phyloP scores from a whole-genome alignment of 768 basidiomycete species.

The Hydnomerulius pinastri region DNA sequence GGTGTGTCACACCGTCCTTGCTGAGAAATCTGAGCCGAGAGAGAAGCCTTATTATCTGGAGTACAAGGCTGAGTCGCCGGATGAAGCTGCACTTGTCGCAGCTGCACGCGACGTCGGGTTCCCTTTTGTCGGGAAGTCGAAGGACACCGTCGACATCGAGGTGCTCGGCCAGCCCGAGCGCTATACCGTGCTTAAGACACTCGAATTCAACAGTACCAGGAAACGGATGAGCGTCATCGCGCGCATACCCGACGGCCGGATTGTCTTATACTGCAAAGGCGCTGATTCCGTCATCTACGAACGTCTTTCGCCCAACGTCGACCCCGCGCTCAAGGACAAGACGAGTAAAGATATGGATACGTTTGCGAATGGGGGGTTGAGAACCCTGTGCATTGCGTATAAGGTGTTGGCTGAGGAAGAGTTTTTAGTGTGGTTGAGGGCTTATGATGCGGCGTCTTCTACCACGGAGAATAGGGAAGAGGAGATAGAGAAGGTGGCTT shows the following conservation, averaged over 20 bases:
- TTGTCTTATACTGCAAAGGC: constrained; percentile 94
- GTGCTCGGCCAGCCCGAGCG: constrained; percentile 88
- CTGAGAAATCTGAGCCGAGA: constrained; percentile 69
- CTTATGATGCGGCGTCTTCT: constrained; percentile 81
- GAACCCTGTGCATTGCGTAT: constrained; percentile 90
- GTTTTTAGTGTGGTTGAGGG: constrained; percentile 76
- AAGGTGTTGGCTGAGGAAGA: constrained; percentile 80
- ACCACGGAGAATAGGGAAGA: constrained; percentile 83
- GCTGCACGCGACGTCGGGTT: constrained; percentile 94
- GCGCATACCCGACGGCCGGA: constrained; percentile 77
- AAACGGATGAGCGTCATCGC: constrained; percentile 96
- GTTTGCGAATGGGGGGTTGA: constrained; percentile 90
- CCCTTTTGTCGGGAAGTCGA: constrained; percentile 78
- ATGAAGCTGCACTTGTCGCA: constrained; percentile 91
- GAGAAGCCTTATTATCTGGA: constrained; percentile 63
- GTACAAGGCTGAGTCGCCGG: constrained; percentile 97
- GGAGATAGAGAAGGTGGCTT: constrained; percentile 87
- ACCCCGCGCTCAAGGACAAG: constrained; percentile 68
- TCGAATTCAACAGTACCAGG: constrained; percentile 93
- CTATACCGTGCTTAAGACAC: constrained; percentile 73
- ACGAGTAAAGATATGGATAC: constrained; percentile 88
- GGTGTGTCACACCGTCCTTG: constrained; percentile 88
- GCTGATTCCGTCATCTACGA: constrained; percentile 95
- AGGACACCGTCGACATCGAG: constrained; percentile 82
- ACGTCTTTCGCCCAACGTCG: constrained; percentile 76